These are phyloP conservation scores for Carex arenaria DNA, from an alignment of 202 grass and related monocot genomes.

Conservation along the genomic window DNA sequence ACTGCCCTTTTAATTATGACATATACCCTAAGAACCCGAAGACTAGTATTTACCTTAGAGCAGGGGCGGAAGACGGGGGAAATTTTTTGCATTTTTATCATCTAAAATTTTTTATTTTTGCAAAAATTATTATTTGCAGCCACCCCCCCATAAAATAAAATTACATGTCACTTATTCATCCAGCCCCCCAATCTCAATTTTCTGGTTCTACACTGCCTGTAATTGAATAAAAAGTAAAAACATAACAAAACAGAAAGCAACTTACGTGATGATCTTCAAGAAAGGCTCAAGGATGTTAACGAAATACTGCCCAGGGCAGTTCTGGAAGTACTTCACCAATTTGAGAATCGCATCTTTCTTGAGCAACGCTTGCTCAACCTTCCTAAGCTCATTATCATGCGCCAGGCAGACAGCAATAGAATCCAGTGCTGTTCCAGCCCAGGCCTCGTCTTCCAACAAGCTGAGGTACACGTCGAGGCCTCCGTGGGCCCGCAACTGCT, in stretches of 20 bases:
- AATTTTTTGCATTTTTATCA: no score
- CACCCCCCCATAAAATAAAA: no score
- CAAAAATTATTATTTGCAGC: no score
- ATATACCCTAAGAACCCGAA: neutral
- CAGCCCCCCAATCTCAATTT: no score
- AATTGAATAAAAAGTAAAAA: no score
- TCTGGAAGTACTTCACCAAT: conserved; percentile 88
- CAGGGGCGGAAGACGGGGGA: no score
- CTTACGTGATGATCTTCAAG: conserved; percentile 99
- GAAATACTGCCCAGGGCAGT: conserved; percentile 93
- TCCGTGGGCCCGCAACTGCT: conserved; percentile 92
- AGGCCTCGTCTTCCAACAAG: conserved; percentile 85
- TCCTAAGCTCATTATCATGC: conserved; percentile 88
- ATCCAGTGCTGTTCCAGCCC: conserved; percentile 80
- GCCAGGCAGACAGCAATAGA: conserved; percentile 94
- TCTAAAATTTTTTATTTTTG: no score
- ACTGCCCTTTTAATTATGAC: conserved; percentile 18
- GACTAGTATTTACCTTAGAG: no score
- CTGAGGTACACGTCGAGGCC: conserved; percentile 92
- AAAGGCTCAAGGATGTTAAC: conserved; percentile 88
- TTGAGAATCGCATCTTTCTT: conserved; percentile 85
- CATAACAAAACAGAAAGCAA: neutral
- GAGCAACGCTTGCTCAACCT: conserved; percentile 86
- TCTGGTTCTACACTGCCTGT: no score
- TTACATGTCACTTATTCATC: no score